phyloP scores from a whole-genome alignment of 1,284 basidiomycete species.

The Neonothopanus nambi region DNA sequence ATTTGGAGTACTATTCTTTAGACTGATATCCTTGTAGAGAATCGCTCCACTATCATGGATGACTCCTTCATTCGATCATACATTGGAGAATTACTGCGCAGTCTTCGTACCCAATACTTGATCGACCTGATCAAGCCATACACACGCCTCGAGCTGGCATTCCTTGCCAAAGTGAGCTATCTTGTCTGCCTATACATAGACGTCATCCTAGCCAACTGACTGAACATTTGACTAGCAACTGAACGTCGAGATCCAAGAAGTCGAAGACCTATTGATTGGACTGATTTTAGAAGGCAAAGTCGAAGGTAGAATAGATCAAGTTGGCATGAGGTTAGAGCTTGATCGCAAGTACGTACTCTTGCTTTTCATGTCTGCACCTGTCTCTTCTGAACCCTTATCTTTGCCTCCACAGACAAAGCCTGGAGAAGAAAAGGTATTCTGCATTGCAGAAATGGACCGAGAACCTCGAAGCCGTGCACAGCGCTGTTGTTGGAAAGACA shows the following conservation, averaged over 20 bases:
- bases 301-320: constrained; percentile 94
- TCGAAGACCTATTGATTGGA: constrained; percentile 91
- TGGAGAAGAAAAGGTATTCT: constrained; percentile 81
- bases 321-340: constrained; percentile 88
- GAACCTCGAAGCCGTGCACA: constrained; percentile 72
- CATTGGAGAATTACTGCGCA: constrained; percentile 93
- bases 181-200: neutral
- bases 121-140: constrained; percentile 98
- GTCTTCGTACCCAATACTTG: constrained; percentile 92
- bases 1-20: constrained; percentile 5
- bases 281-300: constrained; percentile 96
- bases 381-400: constrained; percentile 15
- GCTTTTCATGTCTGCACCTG: constrained; percentile 1
- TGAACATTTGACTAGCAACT: constrained; percentile 67
- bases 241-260: constrained; percentile 84
- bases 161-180: constrained; percentile 77
- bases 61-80: constrained; percentile 92
- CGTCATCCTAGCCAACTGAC: no score
- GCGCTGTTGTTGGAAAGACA: constrained; percentile 73
- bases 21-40: constrained; percentile 54
- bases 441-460: constrained; percentile 83
- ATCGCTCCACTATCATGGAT: constrained; percentile 91
- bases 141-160: constrained; percentile 87
- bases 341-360: constrained; percentile 72
- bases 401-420: constrained; percentile 67